These are phyloP conservation scores for Xenoacremonium recifei DNA, from an alignment of 2,329 filamentous ascomycete genomes.

Conservation along the genomic window DNA sequence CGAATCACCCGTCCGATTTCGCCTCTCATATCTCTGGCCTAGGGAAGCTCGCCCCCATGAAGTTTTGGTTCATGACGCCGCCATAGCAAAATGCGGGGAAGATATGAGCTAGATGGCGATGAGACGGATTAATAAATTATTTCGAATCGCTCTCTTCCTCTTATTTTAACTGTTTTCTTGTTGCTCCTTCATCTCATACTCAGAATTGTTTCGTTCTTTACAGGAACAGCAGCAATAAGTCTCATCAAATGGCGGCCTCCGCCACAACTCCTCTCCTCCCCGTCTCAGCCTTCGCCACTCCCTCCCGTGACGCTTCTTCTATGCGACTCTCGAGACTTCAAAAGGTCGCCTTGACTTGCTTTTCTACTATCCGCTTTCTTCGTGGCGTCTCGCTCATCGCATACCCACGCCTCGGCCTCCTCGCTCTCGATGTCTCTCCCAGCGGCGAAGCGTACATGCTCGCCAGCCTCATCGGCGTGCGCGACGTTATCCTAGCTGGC, in stretches of 20 bases:
- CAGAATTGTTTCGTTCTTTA: conserved; percentile 1
- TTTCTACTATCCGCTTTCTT: conserved; percentile 25
- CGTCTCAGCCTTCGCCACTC: conserved; percentile 21
- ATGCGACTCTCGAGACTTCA: conserved; percentile 17
- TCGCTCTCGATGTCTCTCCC: conserved; percentile 27
- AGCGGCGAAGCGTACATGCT: conserved; percentile 28
- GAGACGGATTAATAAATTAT: too few relatives aligned
- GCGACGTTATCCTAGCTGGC: conserved; percentile 30
- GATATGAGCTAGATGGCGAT: too few relatives aligned
- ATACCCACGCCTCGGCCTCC: conserved; percentile 28
- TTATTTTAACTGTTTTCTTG: too few relatives aligned
- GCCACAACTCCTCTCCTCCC: conserved; percentile 24
- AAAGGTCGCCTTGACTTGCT: conserved; percentile 19
- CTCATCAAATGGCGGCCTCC: conserved; percentile 14
- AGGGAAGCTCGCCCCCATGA: too few relatives aligned
- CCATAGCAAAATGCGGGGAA: too few relatives aligned
- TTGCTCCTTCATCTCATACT: neutral
- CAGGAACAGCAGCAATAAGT: neutral
- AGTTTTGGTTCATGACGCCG: too few relatives aligned
- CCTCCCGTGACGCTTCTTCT: conserved; percentile 1
- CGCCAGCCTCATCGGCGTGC: conserved; percentile 29
- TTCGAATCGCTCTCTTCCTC: too few relatives aligned
- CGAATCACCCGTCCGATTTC: too few relatives aligned
- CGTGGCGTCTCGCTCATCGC: conserved; percentile 28
- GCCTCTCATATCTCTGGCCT: too few relatives aligned